A percentile compares a stretch with the other conserved stretches of the same genome.
Evolutionary conservation across 352 stramenopile genomes (phyloP).

Genomic region (Phytophthora capsici): DNA sequence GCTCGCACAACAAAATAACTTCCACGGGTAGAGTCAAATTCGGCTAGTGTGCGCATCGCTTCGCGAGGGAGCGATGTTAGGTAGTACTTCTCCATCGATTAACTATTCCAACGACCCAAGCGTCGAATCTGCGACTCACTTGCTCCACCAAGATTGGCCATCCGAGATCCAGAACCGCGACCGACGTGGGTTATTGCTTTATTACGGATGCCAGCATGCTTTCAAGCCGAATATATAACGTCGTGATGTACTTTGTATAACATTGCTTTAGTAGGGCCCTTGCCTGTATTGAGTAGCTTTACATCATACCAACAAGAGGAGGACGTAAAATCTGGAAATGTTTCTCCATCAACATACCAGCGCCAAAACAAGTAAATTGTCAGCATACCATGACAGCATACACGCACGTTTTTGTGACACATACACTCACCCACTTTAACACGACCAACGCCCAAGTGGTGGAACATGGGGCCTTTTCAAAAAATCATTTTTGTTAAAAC

Average conservation of each 20-base stretch:
- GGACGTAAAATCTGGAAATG: background rate
- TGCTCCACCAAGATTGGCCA: background rate
- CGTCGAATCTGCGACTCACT: slow-evolving; percentile 21
- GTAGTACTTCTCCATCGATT: slow-evolving; percentile 17
- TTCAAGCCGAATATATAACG: background rate
- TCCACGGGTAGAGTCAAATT: background rate
- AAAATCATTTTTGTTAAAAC: no score
- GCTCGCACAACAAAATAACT: background rate
- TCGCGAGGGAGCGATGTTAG: background rate
- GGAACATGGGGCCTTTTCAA: no score
- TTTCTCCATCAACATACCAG: background rate
- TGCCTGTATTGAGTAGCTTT: background rate
- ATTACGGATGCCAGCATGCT: background rate
- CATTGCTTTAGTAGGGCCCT: background rate
- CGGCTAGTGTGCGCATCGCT: slow-evolving; percentile 8
- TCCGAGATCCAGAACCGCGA: background rate
- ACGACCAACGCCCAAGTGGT: no score
- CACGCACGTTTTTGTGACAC: no score
- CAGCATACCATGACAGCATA: no score
- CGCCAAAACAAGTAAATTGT: slow-evolving; percentile 1
- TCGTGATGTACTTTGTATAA: background rate
- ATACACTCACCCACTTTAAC: no score
- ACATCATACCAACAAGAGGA: background rate
- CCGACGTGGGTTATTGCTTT: background rate
- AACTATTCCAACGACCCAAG: slow-evolving; percentile 8